phyloP scores from a whole-genome alignment of 305 asterid genomes.

The Withania somnifera region DNA sequence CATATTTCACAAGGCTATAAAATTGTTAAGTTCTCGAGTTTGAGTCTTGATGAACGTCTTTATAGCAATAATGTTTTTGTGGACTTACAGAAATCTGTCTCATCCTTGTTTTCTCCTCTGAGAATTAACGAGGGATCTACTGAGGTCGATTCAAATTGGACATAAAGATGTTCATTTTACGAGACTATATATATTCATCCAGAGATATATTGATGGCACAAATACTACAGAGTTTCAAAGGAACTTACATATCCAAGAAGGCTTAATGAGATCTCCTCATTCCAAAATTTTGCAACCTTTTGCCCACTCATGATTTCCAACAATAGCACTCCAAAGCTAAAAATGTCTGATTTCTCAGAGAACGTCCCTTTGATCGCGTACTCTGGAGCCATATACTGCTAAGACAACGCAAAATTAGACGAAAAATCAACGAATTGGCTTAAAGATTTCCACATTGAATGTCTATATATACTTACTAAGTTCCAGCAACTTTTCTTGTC shows the following conservation, averaged over 20 bases:
- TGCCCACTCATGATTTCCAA: slow-evolving; percentile 65
- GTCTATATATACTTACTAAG: slow-evolving; percentile 44
- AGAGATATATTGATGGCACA: too few species aligned
- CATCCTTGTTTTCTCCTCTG: too few species aligned
- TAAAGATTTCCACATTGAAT: background rate
- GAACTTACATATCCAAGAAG: slow-evolving; percentile 51
- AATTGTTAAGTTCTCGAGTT: background rate
- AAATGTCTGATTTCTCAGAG: slow-evolving; percentile 74
- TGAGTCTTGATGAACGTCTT: background rate
- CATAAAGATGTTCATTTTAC: too few species aligned
- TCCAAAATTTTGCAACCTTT: slow-evolving; percentile 40
- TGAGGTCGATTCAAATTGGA: too few species aligned
- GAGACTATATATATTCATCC: too few species aligned
- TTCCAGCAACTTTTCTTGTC: slow-evolving; percentile 73
- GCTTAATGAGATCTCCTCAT: slow-evolving; percentile 32
- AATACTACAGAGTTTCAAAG: background rate
- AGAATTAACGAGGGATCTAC: too few species aligned
- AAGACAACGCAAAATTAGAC: background rate
- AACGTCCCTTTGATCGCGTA: slow-evolving; percentile 83
- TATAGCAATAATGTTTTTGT: too few species aligned
- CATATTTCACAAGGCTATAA: background rate
- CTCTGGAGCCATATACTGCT: slow-evolving; percentile 86
- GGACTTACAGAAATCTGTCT: too few species aligned
- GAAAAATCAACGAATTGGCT: background rate
- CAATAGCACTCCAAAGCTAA: slow-evolving; percentile 65